A percentile compares a stretch with the other conserved stretches of the same genome.
Conservation (phyloP, 2,329 filamentous ascomycete genomes). For the Cladosporium oxysporum region DNA sequence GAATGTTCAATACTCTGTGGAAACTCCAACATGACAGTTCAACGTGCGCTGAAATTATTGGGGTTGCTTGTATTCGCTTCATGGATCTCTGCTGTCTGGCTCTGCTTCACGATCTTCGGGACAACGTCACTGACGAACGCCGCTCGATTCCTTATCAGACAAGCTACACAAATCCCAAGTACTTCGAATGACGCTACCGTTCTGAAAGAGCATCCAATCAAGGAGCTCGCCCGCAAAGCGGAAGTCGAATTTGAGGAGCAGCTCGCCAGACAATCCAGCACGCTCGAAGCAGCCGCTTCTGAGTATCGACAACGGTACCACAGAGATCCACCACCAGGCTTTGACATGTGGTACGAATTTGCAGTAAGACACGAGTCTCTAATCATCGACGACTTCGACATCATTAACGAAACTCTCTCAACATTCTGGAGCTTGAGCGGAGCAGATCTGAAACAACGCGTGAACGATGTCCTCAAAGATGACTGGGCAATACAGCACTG, state of each 20-base stretch:
- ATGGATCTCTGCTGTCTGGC: background rate
- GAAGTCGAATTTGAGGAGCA: constrained; percentile 12
- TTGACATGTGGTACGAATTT: background rate
- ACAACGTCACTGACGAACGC: background rate
- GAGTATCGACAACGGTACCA: background rate
- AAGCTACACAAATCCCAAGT: background rate
- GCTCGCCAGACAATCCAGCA: constrained; percentile 22
- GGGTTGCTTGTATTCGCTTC: background rate
- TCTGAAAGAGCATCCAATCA: background rate
- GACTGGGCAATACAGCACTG: background rate
- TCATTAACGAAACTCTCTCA: constrained; percentile 20
- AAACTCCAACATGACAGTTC: background rate
- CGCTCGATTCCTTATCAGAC: background rate
- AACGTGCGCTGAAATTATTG: background rate
- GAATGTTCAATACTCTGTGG: background rate
- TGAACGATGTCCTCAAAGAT: constrained; percentile 5
- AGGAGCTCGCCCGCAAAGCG: background rate
- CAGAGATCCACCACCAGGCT: background rate
- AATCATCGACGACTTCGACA: constrained; percentile 8
- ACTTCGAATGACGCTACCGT: background rate
- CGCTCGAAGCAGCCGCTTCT: constrained; percentile 8
- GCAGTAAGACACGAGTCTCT: background rate
- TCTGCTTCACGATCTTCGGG: background rate
- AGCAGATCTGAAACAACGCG: background rate
- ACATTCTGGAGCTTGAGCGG: constrained; percentile 20